Base-by-base conservation (phyloP, 108 stramenopile genomes). In the Discostella stelligeroides region DNA sequence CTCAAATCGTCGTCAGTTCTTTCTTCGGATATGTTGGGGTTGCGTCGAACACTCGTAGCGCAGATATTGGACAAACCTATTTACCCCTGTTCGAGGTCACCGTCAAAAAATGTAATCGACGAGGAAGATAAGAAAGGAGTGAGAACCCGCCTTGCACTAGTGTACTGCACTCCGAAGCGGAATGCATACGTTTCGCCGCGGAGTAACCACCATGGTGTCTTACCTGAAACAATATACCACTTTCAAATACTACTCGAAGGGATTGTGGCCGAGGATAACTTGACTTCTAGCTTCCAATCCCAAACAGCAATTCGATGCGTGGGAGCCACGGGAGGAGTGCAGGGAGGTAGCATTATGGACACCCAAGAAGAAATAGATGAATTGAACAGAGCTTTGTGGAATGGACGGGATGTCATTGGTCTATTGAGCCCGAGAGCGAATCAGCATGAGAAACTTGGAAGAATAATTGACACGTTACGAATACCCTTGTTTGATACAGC, bases 141-240 rank as follows among this genome's bases (percentile, higher is more conserved):
- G 29, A 68, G 76, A 0, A 60, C 56, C 38, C 62, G 76, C 18
- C 49, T 77, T 1, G 76, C 68, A 1, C 63, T 77, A 15, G 76
- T 77, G 7, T 77, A 70, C 47, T 77, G 76, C 41, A 34, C 76
- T 27, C 76, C 76, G 18, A 77, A 77, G 34, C 76, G 76, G 27
- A 23, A 64, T 41, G 68, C 76, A 17, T 70, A 77, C 27, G 39
- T 70, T 15, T 77, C 76, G 2, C 56, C 68, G 4, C 76, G 76
- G 10, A 56, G 55, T 8, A 77, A 68, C 37, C 63, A 70, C 18
- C 54, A 56, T 4, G 76, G 54, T 13, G 40, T 70, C 17, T 21
- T 77, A 23, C 76, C 76, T 21, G 76, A 77, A 65, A 77, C 76
- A 30, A 65, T 77, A 23, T 77, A 77, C 24, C 76, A 77, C 39